Evolutionary conservation across 495 filamentous ascomycete genomes (phyloP).

Genomic region (Aspergillus taichungensis): DNA sequence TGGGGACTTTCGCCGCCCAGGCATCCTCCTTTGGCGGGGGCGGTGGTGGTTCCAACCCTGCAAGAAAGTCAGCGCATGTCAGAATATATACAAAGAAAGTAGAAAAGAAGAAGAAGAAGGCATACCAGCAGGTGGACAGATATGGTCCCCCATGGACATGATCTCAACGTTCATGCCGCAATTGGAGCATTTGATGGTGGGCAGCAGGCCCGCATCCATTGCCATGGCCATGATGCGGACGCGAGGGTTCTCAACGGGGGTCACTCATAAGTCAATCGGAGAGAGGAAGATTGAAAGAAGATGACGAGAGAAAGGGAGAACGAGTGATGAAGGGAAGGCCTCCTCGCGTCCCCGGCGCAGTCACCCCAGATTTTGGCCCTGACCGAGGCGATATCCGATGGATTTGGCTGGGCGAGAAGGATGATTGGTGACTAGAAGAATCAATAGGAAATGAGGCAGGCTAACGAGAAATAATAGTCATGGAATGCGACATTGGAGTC

Average conservation of each 20-base stretch:
- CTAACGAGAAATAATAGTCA: too few relatives aligned
- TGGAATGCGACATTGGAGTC: too few relatives aligned
- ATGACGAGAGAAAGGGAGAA: too few relatives aligned
- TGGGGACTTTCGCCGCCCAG: constrained; percentile 14
- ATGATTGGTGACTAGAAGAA: too few relatives aligned
- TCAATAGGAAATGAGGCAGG: too few relatives aligned
- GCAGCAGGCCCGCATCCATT: constrained; percentile 55
- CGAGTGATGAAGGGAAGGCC: too few relatives aligned
- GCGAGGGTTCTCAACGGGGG: constrained; percentile 2
- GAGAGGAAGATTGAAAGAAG: too few relatives aligned
- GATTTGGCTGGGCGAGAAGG: too few relatives aligned
- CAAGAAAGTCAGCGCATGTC: background rate
- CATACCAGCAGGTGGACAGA: constrained; percentile 39
- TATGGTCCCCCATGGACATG: constrained; percentile 84
- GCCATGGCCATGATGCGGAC: constrained; percentile 13
- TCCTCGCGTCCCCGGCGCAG: too few relatives aligned
- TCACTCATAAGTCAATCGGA: too few relatives aligned
- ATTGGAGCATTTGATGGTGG: constrained; percentile 90
- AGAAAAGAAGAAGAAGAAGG: background rate
- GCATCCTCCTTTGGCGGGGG: constrained; percentile 23
- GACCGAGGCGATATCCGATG: too few relatives aligned
- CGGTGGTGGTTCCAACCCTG: constrained; percentile 18
- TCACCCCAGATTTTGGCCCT: too few relatives aligned
- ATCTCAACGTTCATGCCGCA: constrained; percentile 84
- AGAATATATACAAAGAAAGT: background rate